These are phyloP conservation scores for Luzula sylvatica DNA, from an alignment of 176 grass and related monocot species.

Conservation along the genomic window DNA sequence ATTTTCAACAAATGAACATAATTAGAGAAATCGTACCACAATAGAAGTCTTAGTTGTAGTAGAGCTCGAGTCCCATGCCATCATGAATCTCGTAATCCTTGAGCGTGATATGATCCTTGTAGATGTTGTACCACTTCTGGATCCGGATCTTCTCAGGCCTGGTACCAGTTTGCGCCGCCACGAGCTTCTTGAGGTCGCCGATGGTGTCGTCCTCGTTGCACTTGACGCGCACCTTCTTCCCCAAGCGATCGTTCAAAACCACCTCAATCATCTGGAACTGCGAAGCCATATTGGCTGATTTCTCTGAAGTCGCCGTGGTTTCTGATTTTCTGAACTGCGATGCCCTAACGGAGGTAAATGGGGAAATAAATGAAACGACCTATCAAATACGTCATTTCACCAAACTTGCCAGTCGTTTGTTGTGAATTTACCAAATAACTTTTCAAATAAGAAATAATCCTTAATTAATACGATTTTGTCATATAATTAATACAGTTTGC, in stretches of 20 bases:
- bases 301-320: not conserved
- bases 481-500: too few relatives aligned
- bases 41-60: slow-evolving; percentile 73
- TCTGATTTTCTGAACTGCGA: too few relatives aligned
- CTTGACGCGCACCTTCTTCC: slow-evolving; percentile 99
- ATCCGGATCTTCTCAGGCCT: slow-evolving; percentile 93
- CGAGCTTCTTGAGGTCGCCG: slow-evolving; percentile 99
- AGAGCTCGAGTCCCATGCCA: slow-evolving; percentile 98
- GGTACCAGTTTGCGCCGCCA: slow-evolving; percentile 91
- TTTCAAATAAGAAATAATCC: too few relatives aligned
- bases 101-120: slow-evolving; percentile 99
- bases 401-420: too few relatives aligned
- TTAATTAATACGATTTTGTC: too few relatives aligned
- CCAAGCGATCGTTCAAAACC: slow-evolving; percentile 89
- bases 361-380: too few relatives aligned
- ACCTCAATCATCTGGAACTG: slow-evolving; percentile 85
- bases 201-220: slow-evolving; percentile 99
- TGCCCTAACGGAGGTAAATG: too few relatives aligned
- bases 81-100: slow-evolving; percentile 97
- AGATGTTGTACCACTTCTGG: slow-evolving; percentile 99
- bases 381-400: too few relatives aligned
- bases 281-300: not conserved
- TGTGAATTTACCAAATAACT: too few relatives aligned
- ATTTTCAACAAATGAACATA: not conserved
- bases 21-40: not conserved